Conservation (phyloP, 2,329 filamentous ascomycete genomes). For the Trichoderma hamatum region DNA sequence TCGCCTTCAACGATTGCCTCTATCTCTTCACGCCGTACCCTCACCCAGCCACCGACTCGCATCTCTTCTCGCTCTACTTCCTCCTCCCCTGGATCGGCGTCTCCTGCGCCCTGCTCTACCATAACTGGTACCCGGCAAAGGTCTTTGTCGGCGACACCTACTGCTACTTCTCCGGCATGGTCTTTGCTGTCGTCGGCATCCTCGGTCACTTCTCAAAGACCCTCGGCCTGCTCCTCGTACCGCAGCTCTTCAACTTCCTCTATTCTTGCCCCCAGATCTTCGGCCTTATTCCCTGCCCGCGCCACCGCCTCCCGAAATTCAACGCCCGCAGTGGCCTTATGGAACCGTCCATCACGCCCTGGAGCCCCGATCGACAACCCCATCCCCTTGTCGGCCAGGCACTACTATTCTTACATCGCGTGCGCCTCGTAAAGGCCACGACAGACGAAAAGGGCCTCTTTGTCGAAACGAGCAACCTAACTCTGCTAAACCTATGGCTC, state of each 20-base stretch:
- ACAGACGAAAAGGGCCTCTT: slow-evolving; percentile 71
- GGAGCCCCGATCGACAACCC: slow-evolving; percentile 69
- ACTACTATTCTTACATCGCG: slow-evolving; percentile 68
- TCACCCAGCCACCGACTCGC: slow-evolving; percentile 92
- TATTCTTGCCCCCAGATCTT: slow-evolving; percentile 94
- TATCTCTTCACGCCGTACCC: slow-evolving; percentile 84
- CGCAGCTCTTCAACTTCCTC: slow-evolving; percentile 94
- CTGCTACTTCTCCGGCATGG: slow-evolving; percentile 99
- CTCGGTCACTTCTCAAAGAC: slow-evolving; percentile 98
- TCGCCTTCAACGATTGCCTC: slow-evolving; percentile 83
- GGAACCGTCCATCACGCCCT: slow-evolving; percentile 83
- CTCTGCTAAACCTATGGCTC: slow-evolving; percentile 92
- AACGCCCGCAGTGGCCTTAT: slow-evolving; percentile 82
- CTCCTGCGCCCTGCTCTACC: slow-evolving; percentile 78
- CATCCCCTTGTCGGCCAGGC: slow-evolving; percentile 61
- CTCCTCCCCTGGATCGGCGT: slow-evolving; percentile 93
- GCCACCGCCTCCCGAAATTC: slow-evolving; percentile 88
- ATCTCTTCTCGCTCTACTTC: slow-evolving; percentile 94
- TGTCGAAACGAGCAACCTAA: slow-evolving; percentile 84
- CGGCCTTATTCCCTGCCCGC: slow-evolving; percentile 84
- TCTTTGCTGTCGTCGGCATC: slow-evolving; percentile 96
- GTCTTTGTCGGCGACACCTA: slow-evolving; percentile 99
- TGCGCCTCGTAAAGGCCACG: slow-evolving; percentile 70
- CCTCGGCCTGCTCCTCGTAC: slow-evolving; percentile 83
- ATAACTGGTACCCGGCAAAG: slow-evolving; percentile 95